Conservation (phyloP, 768 basidiomycete genomes). For the Crepidotus variabilis region DNA sequence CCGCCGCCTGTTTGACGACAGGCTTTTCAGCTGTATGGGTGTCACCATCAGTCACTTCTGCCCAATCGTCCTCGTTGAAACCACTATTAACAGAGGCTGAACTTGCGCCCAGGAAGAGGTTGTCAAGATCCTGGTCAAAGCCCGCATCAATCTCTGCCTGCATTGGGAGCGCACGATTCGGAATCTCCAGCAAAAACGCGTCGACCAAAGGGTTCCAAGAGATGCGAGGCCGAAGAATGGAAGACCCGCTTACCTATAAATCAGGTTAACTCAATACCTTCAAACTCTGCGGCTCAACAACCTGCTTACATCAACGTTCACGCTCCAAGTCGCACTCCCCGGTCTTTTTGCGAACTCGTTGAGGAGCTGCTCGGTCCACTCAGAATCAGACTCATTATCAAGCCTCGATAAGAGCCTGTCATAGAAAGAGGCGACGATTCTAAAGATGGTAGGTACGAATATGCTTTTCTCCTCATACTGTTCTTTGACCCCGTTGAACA, state of each 20-base stretch:
- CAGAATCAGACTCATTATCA: slow-evolving; percentile 25
- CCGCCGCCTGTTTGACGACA: neutral
- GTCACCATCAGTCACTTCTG: slow-evolving; percentile 20
- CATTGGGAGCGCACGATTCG: slow-evolving; percentile 23
- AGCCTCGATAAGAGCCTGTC: slow-evolving; percentile 29
- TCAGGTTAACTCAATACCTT: neutral
- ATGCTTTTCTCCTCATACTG: slow-evolving; percentile 26
- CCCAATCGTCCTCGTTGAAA: slow-evolving; percentile 28
- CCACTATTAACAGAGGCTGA: neutral
- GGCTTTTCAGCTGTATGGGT: neutral
- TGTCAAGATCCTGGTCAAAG: slow-evolving; percentile 33
- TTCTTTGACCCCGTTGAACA: slow-evolving; percentile 29
- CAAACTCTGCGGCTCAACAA: neutral
- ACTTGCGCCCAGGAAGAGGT: slow-evolving; percentile 18
- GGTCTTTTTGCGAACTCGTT: slow-evolving; percentile 18
- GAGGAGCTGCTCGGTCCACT: slow-evolving; percentile 34
- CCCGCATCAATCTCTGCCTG: slow-evolving; percentile 23
- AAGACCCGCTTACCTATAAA: slow-evolving; percentile 15
- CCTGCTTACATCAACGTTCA: slow-evolving; percentile 26
- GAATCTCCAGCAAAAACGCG: slow-evolving; percentile 29
- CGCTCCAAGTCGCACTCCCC: slow-evolving; percentile 11
- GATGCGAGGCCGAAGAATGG: slow-evolving; percentile 20
- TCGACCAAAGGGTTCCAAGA: slow-evolving; percentile 23
- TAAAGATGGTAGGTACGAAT: slow-evolving; percentile 31
- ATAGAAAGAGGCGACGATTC: slow-evolving; percentile 30